These are phyloP conservation scores for Schizonepeta tenuifolia DNA, from an alignment of 257 asterid species.

Conservation along the genomic window DNA sequence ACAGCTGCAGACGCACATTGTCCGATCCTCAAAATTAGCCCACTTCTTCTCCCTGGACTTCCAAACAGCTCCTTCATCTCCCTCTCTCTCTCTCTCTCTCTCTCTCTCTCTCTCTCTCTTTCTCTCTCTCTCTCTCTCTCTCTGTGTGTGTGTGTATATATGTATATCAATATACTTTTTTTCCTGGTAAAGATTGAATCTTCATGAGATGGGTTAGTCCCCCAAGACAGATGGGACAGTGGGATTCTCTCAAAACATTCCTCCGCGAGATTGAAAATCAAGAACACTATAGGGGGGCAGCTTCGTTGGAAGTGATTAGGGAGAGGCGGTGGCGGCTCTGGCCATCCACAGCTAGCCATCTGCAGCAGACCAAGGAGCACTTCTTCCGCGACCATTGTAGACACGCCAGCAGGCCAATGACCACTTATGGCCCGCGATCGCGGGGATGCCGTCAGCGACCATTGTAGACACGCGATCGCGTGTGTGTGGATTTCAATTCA, in stretches of 20 bases:
- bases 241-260: slow-evolving; percentile 46
- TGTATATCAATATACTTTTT: slow-evolving; percentile 13
- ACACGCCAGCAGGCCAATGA: too few relatives aligned
- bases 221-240: slow-evolving; percentile 31
- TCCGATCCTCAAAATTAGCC: slow-evolving; percentile 64
- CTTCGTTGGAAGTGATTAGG: slow-evolving; percentile 56
- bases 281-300: slow-evolving; percentile 33
- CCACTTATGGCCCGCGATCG: too few relatives aligned
- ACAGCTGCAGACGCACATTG: slow-evolving; percentile 63
- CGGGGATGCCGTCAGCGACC: too few relatives aligned
- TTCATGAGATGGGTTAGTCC: slow-evolving; percentile 39
- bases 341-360: slow-evolving; percentile 81
- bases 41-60: slow-evolving; percentile 85
- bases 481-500: too few relatives aligned
- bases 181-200: slow-evolving; percentile 45
- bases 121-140: too few relatives aligned
- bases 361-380: slow-evolving; percentile 66
- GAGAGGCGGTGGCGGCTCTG: slow-evolving; percentile 74
- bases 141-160: too few relatives aligned
- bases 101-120: slow-evolving; percentile 41
- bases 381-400: too few relatives aligned
- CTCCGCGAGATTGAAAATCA: slow-evolving; percentile 29
- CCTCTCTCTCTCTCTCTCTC: slow-evolving; percentile 25
- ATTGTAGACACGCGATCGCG: too few relatives aligned
- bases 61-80: slow-evolving; percentile 85